Evolutionary conservation across 257 asterid genomes (phyloP).

Genomic region (Jacaranda copaia): DNA sequence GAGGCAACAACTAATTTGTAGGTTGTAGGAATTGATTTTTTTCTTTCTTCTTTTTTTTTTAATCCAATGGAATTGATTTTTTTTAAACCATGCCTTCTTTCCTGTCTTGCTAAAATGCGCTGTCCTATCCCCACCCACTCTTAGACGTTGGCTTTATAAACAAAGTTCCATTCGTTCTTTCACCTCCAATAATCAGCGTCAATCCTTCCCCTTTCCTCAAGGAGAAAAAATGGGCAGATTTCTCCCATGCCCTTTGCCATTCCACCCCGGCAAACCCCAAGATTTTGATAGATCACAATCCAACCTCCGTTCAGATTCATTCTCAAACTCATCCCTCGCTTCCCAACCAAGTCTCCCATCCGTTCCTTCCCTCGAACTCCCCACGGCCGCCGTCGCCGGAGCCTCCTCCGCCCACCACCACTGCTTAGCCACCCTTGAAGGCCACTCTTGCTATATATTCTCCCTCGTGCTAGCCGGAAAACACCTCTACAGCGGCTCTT

Average conservation of each 20-base stretch:
- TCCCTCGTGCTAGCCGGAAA: conserved; percentile 62
- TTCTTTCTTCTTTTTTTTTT: not conserved
- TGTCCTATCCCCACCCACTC: too few species aligned
- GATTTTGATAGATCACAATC: conserved; percentile 41
- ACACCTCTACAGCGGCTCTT: conserved; percentile 64
- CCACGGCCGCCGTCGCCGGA: conserved; percentile 12
- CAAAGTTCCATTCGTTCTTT: not conserved
- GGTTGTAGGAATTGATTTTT: too few species aligned
- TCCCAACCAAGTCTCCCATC: conserved; percentile 76
- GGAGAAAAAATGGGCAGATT: conserved; percentile 40
- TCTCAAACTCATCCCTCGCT: conserved; percentile 46
- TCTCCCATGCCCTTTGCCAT: conserved; percentile 40
- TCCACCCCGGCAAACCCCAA: conserved; percentile 34
- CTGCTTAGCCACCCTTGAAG: conserved; percentile 57
- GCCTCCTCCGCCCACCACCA: conserved; percentile 38
- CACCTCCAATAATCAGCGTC: conserved; percentile 1
- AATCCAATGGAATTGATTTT: not conserved
- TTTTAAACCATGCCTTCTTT: too few species aligned
- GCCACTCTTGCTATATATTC: conserved; percentile 60
- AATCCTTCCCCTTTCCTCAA: not conserved
- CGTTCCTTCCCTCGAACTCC: conserved; percentile 52
- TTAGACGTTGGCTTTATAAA: conserved; percentile 23
- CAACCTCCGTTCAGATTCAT: conserved; percentile 39
- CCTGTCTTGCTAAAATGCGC: conserved; percentile 30
- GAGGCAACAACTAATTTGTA: not conserved